Evolutionary conservation across 2,329 filamentous ascomycete genomes (phyloP).

Genomic region (Seiridium cupressi): DNA sequence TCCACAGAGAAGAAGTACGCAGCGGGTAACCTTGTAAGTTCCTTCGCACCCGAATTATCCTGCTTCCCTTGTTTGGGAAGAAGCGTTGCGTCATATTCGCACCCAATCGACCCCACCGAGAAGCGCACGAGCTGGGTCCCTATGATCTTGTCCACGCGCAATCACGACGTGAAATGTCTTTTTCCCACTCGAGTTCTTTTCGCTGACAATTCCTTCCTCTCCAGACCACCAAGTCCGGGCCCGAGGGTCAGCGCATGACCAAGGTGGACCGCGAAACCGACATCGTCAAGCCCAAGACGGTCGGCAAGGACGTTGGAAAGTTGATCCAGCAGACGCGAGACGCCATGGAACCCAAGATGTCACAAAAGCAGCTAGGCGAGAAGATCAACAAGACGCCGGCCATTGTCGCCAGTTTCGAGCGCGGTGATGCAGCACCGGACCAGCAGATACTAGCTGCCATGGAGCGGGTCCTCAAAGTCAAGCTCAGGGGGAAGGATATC

Average conservation of each 20-base stretch:
- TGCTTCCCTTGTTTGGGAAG: neutral
- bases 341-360: conserved; percentile 89
- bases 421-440: conserved; percentile 73
- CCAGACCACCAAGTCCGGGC: conserved; percentile 31
- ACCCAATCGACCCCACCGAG: neutral
- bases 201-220: too few relatives aligned
- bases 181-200: too few relatives aligned
- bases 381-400: conserved; percentile 85
- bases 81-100: neutral
- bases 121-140: neutral
- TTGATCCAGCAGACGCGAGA: conserved; percentile 79
- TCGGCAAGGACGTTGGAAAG: conserved; percentile 77
- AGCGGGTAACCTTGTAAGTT: conserved; percentile 74
- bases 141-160: neutral
- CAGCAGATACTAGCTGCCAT: conserved; percentile 77
- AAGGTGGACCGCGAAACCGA: conserved; percentile 98
- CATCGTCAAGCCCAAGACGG: conserved; percentile 94
- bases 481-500: conserved; percentile 82
- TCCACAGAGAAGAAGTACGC: conserved; percentile 89
- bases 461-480: conserved; percentile 83
- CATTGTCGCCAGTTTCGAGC: conserved; percentile 83
- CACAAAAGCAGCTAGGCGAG: conserved; percentile 82
- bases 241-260: conserved; percentile 91
- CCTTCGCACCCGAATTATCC: neutral
- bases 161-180: neutral